Evolutionary conservation across 805 yeast genomes (phyloP).

Genomic region (Komagataella kurtzmanii): DNA sequence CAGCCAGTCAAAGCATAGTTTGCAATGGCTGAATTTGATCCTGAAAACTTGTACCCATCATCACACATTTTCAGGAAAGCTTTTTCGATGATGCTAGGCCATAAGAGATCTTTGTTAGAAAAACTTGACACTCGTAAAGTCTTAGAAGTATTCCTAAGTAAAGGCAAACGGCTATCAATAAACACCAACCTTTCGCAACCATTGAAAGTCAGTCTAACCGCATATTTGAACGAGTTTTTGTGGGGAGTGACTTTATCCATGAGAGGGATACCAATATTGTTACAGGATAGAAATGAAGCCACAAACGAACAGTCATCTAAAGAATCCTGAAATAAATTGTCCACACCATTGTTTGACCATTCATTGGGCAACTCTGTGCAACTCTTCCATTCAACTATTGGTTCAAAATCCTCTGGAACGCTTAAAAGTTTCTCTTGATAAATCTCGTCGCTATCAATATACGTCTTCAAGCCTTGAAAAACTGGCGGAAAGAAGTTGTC

Average conservation of each 20-base stretch:
- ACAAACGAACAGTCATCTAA: conserved; percentile 69
- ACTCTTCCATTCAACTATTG: not conserved
- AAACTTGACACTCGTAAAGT: conserved; percentile 22
- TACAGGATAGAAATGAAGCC: conserved; percentile 45
- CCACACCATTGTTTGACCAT: conserved; percentile 7
- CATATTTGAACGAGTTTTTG: conserved; percentile 18
- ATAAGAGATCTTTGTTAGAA: conserved; percentile 19
- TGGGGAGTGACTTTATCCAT: conserved; percentile 14
- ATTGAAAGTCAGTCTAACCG: conserved; percentile 32
- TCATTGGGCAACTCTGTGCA: conserved; percentile 1
- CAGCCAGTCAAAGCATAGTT: conserved; percentile 55
- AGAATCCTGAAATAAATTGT: conserved; percentile 30
- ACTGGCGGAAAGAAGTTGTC: conserved; percentile 1
- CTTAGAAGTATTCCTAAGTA: conserved; percentile 7
- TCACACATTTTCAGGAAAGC: conserved; percentile 50
- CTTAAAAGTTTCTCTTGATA: conserved; percentile 1
- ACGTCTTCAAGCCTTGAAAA: conserved; percentile 1
- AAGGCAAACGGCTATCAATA: conserved; percentile 34
- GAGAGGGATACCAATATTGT: conserved; percentile 12
- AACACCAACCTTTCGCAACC: conserved; percentile 35
- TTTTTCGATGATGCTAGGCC: conserved; percentile 73
- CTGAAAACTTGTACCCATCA: conserved; percentile 44
- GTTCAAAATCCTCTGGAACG: not conserved
- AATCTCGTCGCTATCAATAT: conserved; percentile 1
- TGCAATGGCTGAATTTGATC: conserved; percentile 70